Evolutionary conservation across 2,329 filamentous ascomycete species (phyloP), one percentile per base, ranked within the genome.

Genomic region (Arthrobotrys sphaeroides): DNA sequence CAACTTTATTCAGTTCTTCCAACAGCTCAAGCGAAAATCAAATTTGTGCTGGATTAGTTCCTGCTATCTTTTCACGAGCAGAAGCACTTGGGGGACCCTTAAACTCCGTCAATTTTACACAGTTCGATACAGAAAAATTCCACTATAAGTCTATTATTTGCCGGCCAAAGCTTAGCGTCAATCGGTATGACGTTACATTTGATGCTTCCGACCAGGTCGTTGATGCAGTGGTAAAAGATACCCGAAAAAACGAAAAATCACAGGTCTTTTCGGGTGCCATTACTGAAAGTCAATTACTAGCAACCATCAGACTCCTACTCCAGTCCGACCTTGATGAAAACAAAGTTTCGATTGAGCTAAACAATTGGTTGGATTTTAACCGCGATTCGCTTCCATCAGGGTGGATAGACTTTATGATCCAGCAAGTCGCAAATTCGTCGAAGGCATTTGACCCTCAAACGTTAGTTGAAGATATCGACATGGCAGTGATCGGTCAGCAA

Each of bases 351-450:
- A 20, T 13, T 12, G 40, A 20, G 16, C 16, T 5, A 20, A 26
- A 22, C 7, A 10, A 2, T n/a, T 69, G 42, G 57, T 26, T 77
- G 20, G 13, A 45, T 16, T 87, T 88, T 77, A 87, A 86, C 65
- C 83, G 86, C 45, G 83, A 81, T 0, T 79, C 83, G 0, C 80
- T 85, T 0, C 78, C 77, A 0, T 84, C 86, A 42, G 79, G 85
- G 28, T 86, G 72, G 72, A 65, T 75, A 1, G 72, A 84, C 53
- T 84, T 87, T 31, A 82, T 88, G n/a, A 76, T 86, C 0, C 78
- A 79, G 0, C 42, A 81, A 0, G 22, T 61, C 0, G 78, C 53
- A 0, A 83, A 84, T 1, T 79, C 77, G 2, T 80, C 80, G 0
- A 53, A 77, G 0, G 16, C 85, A 0, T 28, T 88, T 0, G 83